phyloP scores from a whole-genome alignment of 78 protist genomes.

The Dictyostelium purpureum region DNA sequence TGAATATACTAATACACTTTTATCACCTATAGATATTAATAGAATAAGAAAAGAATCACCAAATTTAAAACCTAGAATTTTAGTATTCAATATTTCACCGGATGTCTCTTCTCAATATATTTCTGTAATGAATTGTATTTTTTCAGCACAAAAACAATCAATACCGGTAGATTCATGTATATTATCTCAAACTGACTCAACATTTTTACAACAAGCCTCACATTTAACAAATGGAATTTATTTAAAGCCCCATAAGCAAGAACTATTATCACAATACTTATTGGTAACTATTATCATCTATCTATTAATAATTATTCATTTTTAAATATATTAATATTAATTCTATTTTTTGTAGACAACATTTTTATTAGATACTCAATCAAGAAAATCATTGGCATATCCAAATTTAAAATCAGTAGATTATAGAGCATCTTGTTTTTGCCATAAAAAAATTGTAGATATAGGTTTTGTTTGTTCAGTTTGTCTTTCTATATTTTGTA shows the following conservation, averaged over 20 bases:
- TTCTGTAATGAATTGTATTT: constrained; percentile 83
- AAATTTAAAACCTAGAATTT: constrained; percentile 59
- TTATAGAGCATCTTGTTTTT: constrained; percentile 85
- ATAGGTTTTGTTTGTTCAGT: constrained; percentile 87
- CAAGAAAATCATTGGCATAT: constrained; percentile 39
- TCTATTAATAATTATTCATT: background rate
- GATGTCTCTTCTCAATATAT: constrained; percentile 83
- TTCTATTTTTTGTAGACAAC: constrained; percentile 25
- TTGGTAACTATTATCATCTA: constrained; percentile 39
- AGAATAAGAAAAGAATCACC: constrained; percentile 53
- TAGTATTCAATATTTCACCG: constrained; percentile 65
- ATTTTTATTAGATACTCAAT: constrained; percentile 63
- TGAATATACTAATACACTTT: too few relatives aligned
- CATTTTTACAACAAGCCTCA: constrained; percentile 86
- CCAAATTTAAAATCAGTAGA: constrained; percentile 80
- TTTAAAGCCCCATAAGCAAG: constrained; percentile 47
- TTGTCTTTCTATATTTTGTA: constrained; percentile 80
- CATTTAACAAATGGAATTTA: constrained; percentile 82
- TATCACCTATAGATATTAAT: constrained; percentile 48
- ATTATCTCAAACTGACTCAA: constrained; percentile 53
- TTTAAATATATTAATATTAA: background rate
- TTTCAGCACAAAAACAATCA: constrained; percentile 83
- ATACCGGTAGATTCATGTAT: constrained; percentile 82
- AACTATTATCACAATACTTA: constrained; percentile 63
- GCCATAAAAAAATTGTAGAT: constrained; percentile 71